Base-by-base conservation (phyloP, 2,329 filamentous ascomycete species). In the Elsinoe ampelina region DNA sequence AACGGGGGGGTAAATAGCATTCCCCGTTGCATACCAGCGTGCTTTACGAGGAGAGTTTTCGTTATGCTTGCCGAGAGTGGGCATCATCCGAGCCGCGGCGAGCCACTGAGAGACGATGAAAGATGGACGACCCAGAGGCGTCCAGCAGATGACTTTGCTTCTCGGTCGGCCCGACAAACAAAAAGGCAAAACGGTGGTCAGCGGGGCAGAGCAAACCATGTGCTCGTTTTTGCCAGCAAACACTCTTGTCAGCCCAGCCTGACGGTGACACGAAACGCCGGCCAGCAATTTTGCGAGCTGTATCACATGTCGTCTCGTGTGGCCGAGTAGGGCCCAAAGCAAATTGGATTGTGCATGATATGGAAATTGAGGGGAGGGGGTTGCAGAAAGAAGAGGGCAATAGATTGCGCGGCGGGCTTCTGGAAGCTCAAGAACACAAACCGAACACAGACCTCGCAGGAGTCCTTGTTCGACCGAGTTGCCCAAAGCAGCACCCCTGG, bases 161-260 rank as follows among this genome's bases (percentile, higher is more conserved):
- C 17, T 19, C 41, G 48, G 48, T 52, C 48, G 48, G 48, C 32
- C 48, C 48, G 48, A 52, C 34, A 38, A 52, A 35, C 8, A 51
- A 50, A 50, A 52, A 52, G 48, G 48, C 48, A 52, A 30, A 52
- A 52, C 48, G 48, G 34, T 50, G 26, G 48, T 52, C 48, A 52
- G 48, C 48, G 48, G 48, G 48, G 41, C 41, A 45, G 30, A 45
- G 20, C 20, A 45, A 45, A 50, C 26, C 45, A 50, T 50, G 45
- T 35, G 45, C 45, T 50, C 45, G 45, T 50, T 50, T 50, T 50
- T 50, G 45, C 45, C 45, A 50, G 45, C 45, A 50, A 36, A 50
- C 26, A 50, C 45, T 39, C 26, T 26, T 22, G 34, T 19, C 32
- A 52, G n/a, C 30, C 36, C 12, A 35, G 32, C 17, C 32, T 52